Evolutionary conservation across 441 rosid species (phyloP), one percentile per base, ranked within the genome.

Genomic region (Syzygium syzygioides): DNA sequence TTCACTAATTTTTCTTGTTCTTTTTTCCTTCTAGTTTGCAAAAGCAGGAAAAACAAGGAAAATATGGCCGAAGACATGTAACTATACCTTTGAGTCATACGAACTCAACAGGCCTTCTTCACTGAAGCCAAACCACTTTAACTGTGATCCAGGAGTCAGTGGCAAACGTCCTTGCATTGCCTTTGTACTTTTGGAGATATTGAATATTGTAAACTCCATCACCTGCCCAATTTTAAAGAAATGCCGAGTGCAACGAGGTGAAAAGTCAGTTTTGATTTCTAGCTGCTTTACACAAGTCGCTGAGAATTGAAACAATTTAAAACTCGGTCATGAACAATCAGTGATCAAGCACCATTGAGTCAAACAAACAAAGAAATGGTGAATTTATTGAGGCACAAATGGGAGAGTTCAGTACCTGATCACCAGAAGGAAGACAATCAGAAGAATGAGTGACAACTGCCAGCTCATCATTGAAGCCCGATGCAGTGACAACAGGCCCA

Each of bases 61-160:
- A 76, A 85, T 45, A 86, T 68, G 50, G 79, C 37, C 53, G 87
- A 86, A 88, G 89, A 86, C 48, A 86, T 79, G 83, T 64, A 62
- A 90, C 62, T 56, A 66, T 89, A 97, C 99, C 98, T 94, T 94
- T 25, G 99, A 96, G 90, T 98, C 99, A 88, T 91, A 97, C 83
- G 95, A 93, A 92, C 98, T 95, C 92, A 98, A 91, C 66, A 92
- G 94, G 76, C 99, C 99, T 91, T 96, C 97, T 88, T 98, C 98
- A 87, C 96, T 96, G 90, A 95, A 98, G 60, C 99, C 99, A 83
- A 97, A 90, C 99, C 99, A 98, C 68, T 91, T 89, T 89, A 98
- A 89, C 89, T 87, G 90, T 86, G 99, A 98, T 90, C 97, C 95
- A 88, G 99, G 98, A 91, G 95, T 93, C 90, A 95, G 86, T 26